phyloP scores from a whole-genome alignment of 768 basidiomycete species.

The Tylopilus vinaceipallidus region DNA sequence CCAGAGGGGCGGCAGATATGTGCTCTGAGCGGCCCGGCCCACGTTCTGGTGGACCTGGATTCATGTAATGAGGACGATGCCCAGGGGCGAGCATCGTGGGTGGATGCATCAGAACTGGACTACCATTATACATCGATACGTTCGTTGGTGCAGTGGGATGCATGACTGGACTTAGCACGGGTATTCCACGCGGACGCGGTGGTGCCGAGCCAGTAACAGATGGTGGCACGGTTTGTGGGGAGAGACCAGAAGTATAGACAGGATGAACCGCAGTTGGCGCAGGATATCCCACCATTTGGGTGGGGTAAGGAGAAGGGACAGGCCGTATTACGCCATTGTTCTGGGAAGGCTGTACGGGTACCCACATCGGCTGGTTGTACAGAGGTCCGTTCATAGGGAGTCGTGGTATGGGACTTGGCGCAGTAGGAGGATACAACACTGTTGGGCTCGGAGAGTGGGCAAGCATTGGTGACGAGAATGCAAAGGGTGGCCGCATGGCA shows the following conservation, averaged over 20 bases:
- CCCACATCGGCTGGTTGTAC: conserved; percentile 67
- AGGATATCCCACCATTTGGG: conserved; percentile 65
- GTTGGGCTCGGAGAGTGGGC: conserved; percentile 67
- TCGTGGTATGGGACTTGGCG: conserved; percentile 63
- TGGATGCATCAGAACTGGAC: conserved; percentile 65
- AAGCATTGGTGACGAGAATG: conserved; percentile 69
- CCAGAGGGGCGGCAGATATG: conserved; percentile 38
- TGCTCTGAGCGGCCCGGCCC: conserved; percentile 49
- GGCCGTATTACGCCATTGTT: conserved; percentile 54
- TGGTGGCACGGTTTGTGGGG: conserved; percentile 36
- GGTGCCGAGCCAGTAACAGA: conserved; percentile 30
- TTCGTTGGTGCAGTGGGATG: conserved; percentile 47
- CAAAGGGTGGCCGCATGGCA: conserved; percentile 55
- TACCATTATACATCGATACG: conserved; percentile 58
- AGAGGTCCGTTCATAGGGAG: conserved; percentile 63
- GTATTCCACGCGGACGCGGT: conserved; percentile 49
- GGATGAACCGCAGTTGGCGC: conserved; percentile 46
- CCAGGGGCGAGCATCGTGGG: conserved; percentile 39
- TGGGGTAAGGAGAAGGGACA: conserved; percentile 56
- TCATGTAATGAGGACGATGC: conserved; percentile 38
- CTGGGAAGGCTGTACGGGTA: conserved; percentile 49
- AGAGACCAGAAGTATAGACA: conserved; percentile 46
- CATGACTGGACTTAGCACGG: conserved; percentile 74
- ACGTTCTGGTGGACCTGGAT: conserved; percentile 49
- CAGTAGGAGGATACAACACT: conserved; percentile 63